phyloP scores from a whole-genome alignment of 192 early-diverging fungal species.

The Entrophospora sp. region DNA sequence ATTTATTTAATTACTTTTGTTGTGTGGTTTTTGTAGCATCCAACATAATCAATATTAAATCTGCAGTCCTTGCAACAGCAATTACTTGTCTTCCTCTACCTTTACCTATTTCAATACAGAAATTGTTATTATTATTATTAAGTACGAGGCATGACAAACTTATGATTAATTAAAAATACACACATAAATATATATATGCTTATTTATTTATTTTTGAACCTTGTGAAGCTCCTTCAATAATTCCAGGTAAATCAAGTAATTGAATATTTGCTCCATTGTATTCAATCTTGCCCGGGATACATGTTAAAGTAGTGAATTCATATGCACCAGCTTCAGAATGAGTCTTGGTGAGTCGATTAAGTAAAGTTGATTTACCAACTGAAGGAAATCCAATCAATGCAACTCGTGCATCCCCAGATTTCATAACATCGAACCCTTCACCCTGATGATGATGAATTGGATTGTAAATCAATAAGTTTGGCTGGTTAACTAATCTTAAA shows the following conservation, averaged over 20 bases:
- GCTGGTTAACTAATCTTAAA: slow-evolving; percentile 5
- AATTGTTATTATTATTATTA: not conserved
- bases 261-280: slow-evolving; percentile 96
- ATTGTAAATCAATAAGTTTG: not conserved
- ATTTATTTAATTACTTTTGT: slow-evolving; percentile 46
- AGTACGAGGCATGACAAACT: not conserved
- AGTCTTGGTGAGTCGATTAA: slow-evolving; percentile 86
- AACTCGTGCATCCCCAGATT: slow-evolving; percentile 92
- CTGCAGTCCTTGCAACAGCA: slow-evolving; percentile 92
- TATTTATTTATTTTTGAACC: slow-evolving; percentile 50
- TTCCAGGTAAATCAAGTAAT: slow-evolving; percentile 96
- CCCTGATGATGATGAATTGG: slow-evolving; percentile 44
- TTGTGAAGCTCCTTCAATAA: slow-evolving; percentile 95
- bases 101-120: slow-evolving; percentile 51
- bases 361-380: slow-evolving; percentile 96
- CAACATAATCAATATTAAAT: slow-evolving; percentile 96
- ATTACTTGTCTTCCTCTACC: slow-evolving; percentile 97
- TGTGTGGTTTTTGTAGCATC: slow-evolving; percentile 87
- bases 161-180: no score
- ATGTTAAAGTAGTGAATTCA: slow-evolving; percentile 96
- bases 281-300: slow-evolving; percentile 91
- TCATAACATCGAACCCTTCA: slow-evolving; percentile 97
- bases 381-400: slow-evolving; percentile 97
- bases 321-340: slow-evolving; percentile 81
- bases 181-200: no score